Evolutionary conservation across 1,284 basidiomycete species (phyloP), one percentile per base, ranked within the genome.

Genomic region (Moesziomyces sp.): DNA sequence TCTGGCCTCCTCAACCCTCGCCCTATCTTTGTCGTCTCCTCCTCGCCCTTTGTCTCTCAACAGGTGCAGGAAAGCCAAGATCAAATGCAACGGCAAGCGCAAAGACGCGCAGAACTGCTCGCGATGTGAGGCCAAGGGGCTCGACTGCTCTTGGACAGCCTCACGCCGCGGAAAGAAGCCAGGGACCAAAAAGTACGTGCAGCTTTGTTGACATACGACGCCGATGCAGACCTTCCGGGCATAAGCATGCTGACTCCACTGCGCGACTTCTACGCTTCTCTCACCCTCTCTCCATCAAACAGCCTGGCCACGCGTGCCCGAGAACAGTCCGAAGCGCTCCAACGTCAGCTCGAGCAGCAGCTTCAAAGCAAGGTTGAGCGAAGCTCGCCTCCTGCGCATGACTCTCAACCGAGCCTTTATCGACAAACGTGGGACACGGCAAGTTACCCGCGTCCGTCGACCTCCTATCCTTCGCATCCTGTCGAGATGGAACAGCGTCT

Each of bases 81-180:
- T 73, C 63, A 73, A 73, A 48, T 73, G 70, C 60, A 73, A 67
- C 45, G 70, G 70, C 40, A 73, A 73, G 48, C 63, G 70, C 46
- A 73, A 73, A 40, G 70, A 73, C 11, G 70, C 64, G 3, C 70
- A 67, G 26, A 73, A 73, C 51, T 73, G 70, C 38, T 56, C 70
- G 0, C 56, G 70, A 26, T 73, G 70, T 47, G 64, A 73, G 48
- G 70, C 60, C 30, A 73, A 73, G 46, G 70, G 70, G 21, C 64
- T 73, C 38, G 64, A 62, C 23, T 73, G 70, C 60, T 63, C 60
- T 14, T 73, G 70, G 70, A 73, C 70, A 38, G 58, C 58, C 7
- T 73, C 70, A 11, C 64, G 70, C 42, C 24, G 70, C 35, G 70
- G 70, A 26, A 73, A 73, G 28, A 73, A 73, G 54, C 70, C 70